These are phyloP conservation scores for Samsoniella hepiali DNA, from an alignment of 2,329 filamentous ascomycete genomes.

Conservation along the genomic window DNA sequence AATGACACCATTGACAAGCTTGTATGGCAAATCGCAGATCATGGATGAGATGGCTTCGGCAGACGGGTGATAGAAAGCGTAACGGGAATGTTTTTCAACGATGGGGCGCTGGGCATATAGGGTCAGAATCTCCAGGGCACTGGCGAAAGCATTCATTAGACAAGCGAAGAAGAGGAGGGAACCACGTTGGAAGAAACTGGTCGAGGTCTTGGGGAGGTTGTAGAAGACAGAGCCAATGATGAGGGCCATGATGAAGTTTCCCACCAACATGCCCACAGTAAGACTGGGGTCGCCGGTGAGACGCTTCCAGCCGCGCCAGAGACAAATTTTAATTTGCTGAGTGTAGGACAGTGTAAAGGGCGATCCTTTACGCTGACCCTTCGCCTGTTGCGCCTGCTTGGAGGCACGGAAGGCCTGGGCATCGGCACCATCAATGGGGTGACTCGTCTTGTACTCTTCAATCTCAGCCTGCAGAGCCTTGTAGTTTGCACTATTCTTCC, in stretches of 20 bases:
- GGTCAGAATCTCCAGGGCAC: conserved; percentile 78
- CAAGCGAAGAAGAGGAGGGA: conserved; percentile 84
- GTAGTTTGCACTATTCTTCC: conserved; percentile 55
- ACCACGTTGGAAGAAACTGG: conserved; percentile 74
- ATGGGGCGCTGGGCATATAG: conserved; percentile 87
- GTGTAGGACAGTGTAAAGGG: conserved; percentile 77
- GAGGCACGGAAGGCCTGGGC: conserved; percentile 55
- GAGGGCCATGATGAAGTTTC: conserved; percentile 72
- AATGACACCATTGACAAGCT: conserved; percentile 69
- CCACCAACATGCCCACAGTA: conserved; percentile 64
- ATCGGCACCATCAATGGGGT: conserved; percentile 54
- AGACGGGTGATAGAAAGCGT: conserved; percentile 85
- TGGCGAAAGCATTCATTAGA: conserved; percentile 80
- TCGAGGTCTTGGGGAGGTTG: conserved; percentile 62
- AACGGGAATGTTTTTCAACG: conserved; percentile 83
- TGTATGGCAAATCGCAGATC: conserved; percentile 82
- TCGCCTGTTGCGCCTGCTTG: conserved; percentile 54
- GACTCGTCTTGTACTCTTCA: conserved; percentile 50
- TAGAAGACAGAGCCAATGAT: conserved; percentile 80
- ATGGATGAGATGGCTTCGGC: conserved; percentile 86
- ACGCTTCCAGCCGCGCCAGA: conserved; percentile 76
- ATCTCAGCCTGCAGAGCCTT: conserved; percentile 51
- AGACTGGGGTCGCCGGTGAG: conserved; percentile 73
- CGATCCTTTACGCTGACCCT: conserved; percentile 61
- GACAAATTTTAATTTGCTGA: conserved; percentile 75